These are phyloP conservation scores for Candida stauntonica DNA, from an alignment of 805 yeast genomes.

Conservation along the genomic window DNA sequence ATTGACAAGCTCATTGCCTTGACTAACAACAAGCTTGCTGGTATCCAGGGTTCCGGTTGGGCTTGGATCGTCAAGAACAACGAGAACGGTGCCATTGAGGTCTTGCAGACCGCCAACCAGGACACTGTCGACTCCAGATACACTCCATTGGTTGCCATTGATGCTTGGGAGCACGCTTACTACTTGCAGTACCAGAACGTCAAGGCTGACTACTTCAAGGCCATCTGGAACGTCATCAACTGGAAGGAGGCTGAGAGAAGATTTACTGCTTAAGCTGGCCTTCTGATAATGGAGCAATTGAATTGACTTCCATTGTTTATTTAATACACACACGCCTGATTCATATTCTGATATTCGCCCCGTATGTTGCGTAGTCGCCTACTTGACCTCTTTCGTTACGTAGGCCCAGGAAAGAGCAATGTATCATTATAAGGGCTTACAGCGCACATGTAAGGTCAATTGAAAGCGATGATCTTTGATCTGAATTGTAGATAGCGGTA, in stretches of 20 bases:
- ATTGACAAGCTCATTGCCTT: constrained; percentile 60
- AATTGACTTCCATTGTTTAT: not conserved
- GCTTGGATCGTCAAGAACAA: constrained; percentile 83
- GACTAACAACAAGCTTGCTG: constrained; percentile 72
- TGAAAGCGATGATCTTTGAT: too few species aligned
- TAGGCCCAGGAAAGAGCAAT: too few species aligned
- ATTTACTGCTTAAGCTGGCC: constrained; percentile 37
- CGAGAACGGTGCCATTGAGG: constrained; percentile 69
- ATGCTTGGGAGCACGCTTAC: constrained; percentile 97
- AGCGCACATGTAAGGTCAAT: too few species aligned
- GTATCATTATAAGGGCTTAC: too few species aligned
- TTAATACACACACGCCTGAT: not conserved
- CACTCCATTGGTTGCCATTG: constrained; percentile 81
- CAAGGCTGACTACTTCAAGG: constrained; percentile 87
- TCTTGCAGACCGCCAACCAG: constrained; percentile 80
- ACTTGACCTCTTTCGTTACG: too few species aligned
- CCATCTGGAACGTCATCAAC: constrained; percentile 91
- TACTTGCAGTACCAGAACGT: constrained; percentile 90
- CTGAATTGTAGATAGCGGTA: too few species aligned
- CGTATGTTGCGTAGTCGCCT: too few species aligned
- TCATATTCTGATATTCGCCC: not conserved
- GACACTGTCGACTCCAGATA: constrained; percentile 69
- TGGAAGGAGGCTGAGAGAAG: constrained; percentile 88
- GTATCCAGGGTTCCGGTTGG: constrained; percentile 95
- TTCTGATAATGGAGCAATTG: too few species aligned